Base-by-base conservation (phyloP, 2,329 filamentous ascomycete species). In the Emmonsiellopsis sp. region DNA sequence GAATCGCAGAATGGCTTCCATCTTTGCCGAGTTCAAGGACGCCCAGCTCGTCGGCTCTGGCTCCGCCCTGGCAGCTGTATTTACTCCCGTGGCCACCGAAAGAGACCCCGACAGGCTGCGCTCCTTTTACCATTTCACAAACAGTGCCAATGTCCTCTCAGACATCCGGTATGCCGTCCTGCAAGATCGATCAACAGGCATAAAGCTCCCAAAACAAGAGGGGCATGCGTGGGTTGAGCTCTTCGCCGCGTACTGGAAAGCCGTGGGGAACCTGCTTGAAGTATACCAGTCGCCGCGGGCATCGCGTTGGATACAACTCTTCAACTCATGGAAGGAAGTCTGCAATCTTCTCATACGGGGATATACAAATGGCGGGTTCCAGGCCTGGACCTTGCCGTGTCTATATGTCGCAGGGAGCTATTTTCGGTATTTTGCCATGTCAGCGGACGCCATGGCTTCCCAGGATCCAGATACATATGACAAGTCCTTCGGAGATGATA, bases 361-460 rank as follows among this genome's bases (percentile, higher is more conserved):
- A 34, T 96, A 96, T 67, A 85, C 84, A 37, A 85, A 80, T 59
- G 76, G 79, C 53, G 79, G 81, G 2, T 89, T 97, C 62, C 84
- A 89, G 59, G 85, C 89, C 34, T 98, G 93, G 92, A 93, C 90
- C 0, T 83, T 98, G 50, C 91, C 93, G 3, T 91, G 88, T 65
- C 77, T 98, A 40, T 97, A 97, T 65, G 80, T 87, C 51, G 84
- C 86, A 26, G 91, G 90, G 52, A 95, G 89, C 70, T 90, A 94
- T 67, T 72, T 98, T 55, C 80, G 93, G 55, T 75, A 86, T 43
- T 94, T 95, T 70, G 93, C 93, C 47, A 93, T 96, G 68, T 89
- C 86, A 65, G 91, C 93, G 53, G 93, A 98, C 67, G 81, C 85
- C 38, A 85, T 87, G 63, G 66, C 73, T 44, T 73, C 75, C n/a